Evolutionary conservation across 2,329 filamentous ascomycete genomes (phyloP).

Genomic region (Aschersonia sp.): DNA sequence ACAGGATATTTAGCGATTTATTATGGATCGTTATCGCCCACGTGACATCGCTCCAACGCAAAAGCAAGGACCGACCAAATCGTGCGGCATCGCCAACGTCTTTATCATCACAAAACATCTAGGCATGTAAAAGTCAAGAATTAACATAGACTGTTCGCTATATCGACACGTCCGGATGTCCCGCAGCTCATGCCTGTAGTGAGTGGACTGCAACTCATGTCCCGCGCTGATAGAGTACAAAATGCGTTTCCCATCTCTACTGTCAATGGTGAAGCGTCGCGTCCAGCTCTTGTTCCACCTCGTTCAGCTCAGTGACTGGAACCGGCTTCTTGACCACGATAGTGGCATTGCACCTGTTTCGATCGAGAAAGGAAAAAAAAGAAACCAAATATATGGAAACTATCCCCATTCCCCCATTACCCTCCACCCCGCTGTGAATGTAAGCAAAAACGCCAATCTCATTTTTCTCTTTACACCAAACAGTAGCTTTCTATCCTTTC

Average conservation of each 20-base stretch:
- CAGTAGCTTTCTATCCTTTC: not conserved
- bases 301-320: not conserved
- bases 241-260: constrained; percentile 8
- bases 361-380: not conserved
- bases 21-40: too few relatives aligned
- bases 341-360: constrained; percentile 4
- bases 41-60: too few relatives aligned
- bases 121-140: not conserved
- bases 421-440: not conserved
- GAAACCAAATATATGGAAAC: too few relatives aligned
- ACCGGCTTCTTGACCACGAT: not conserved
- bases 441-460: not conserved
- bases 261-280: constrained; percentile 3
- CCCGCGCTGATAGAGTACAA: constrained; percentile 6
- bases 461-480: not conserved
- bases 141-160: constrained; percentile 8
- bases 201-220: constrained; percentile 4
- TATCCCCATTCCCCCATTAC: not conserved
- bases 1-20: too few relatives aligned
- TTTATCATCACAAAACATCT: not conserved
- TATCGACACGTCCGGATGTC: constrained; percentile 6
- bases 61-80: too few relatives aligned
- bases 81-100: not conserved
- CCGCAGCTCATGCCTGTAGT: constrained; percentile 1
- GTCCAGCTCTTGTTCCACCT: not conserved